Percentiles rank a stretch among this genome's conserved stretches.
phyloP scores from a whole-genome alignment of 768 basidiomycete species.

The Fistulinella prunicolor region DNA sequence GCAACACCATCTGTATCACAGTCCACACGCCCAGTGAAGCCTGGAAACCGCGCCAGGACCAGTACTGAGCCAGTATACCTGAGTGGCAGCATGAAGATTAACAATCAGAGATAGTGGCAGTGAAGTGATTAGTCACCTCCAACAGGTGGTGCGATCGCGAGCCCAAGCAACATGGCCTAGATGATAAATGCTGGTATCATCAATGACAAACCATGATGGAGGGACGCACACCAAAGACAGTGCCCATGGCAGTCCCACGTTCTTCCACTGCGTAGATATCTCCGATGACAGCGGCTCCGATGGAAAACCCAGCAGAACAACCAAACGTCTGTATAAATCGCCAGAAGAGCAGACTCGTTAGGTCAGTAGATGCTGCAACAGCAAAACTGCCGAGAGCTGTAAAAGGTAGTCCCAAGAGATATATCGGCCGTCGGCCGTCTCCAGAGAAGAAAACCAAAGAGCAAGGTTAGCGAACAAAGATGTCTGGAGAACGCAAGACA shows the following conservation, averaged over 20 bases:
- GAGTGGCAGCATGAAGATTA: background rate
- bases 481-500: background rate
- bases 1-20: conserved; percentile 36
- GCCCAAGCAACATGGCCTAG: conserved; percentile 51
- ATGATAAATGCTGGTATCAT: background rate
- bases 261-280: conserved; percentile 68
- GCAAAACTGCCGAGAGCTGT: conserved; percentile 58
- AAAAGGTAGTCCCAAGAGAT: conserved; percentile 57
- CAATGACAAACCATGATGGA: background rate
- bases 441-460: background rate
- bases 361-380: conserved; percentile 47
- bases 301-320: conserved; percentile 51
- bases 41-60: conserved; percentile 67
- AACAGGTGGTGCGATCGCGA: conserved; percentile 56
- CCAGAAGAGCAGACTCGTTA: conserved; percentile 49
- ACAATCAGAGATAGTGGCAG: background rate
- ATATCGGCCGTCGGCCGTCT: conserved; percentile 68
- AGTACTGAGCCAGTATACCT: conserved; percentile 55
- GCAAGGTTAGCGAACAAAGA: background rate
- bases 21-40: conserved; percentile 40
- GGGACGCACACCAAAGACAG: conserved; percentile 48
- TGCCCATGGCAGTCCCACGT: conserved; percentile 56
- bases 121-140: conserved; percentile 40
- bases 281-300: conserved; percentile 58
- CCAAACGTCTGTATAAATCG: conserved; percentile 68